These are phyloP conservation scores for Solanum piurae DNA, from an alignment of 257 asterid genomes.

Conservation along the genomic window DNA sequence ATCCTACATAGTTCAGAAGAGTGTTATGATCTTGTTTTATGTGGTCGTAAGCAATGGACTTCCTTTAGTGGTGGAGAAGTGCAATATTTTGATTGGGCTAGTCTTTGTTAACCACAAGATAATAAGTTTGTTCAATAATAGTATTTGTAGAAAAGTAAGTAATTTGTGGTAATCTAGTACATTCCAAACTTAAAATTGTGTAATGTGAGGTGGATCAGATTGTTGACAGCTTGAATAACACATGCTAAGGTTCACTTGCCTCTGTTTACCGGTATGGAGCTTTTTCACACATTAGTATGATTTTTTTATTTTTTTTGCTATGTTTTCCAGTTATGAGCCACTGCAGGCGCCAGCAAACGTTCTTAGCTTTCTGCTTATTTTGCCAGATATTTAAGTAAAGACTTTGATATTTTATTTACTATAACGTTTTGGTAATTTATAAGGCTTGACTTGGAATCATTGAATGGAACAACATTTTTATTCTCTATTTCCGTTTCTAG, in stretches of 20 bases:
- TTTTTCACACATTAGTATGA: neutral
- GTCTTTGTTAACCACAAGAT: neutral
- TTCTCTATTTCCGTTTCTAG: neutral
- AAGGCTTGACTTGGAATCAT: neutral
- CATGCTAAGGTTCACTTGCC: neutral
- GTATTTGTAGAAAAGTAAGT: neutral
- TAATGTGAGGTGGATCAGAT: neutral
- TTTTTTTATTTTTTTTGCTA: neutral
- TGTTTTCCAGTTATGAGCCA: neutral
- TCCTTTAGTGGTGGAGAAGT: neutral
- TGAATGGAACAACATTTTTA: neutral
- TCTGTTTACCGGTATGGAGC: neutral
- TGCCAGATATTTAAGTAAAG: neutral
- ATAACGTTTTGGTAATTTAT: neutral
- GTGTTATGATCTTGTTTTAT: neutral
- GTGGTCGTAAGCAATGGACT: neutral
- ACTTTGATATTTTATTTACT: neutral
- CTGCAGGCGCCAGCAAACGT: neutral
- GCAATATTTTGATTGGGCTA: neutral
- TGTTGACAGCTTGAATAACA: neutral
- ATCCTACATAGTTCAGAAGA: neutral
- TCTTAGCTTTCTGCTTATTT: neutral
- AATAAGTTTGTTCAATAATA: neutral
- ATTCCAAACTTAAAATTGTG: neutral
- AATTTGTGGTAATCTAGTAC: neutral